Evolutionary conservation across 2,329 filamentous ascomycete species (phyloP).

Genomic region (Scedosporium dehoogii): DNA sequence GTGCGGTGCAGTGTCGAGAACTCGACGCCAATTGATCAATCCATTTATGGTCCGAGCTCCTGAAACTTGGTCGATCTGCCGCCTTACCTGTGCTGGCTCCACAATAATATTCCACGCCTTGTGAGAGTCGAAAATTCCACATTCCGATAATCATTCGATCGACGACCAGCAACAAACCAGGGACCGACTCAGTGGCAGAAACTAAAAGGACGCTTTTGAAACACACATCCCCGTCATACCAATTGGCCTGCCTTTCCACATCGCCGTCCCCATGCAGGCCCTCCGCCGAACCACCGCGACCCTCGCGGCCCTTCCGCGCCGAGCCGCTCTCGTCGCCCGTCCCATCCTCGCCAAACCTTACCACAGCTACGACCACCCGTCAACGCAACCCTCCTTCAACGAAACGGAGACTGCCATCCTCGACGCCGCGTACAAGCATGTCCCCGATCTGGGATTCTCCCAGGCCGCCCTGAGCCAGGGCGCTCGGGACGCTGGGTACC

Average conservation of each 20-base stretch:
- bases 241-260: background rate
- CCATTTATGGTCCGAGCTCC: too few relatives aligned
- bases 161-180: background rate
- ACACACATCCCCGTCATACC: too few relatives aligned
- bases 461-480: conserved; percentile 62
- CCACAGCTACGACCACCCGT: conserved; percentile 63
- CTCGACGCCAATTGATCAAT: too few relatives aligned
- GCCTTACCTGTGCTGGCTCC: too few relatives aligned
- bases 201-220: too few relatives aligned
- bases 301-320: background rate
- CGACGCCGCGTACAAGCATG: conserved; percentile 65
- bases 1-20: too few relatives aligned
- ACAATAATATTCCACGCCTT: too few relatives aligned
- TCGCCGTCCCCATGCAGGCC: background rate
- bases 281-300: background rate
- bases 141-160: background rate
- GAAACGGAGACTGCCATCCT: conserved; percentile 67
- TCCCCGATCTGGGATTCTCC: conserved; percentile 78
- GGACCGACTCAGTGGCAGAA: too few relatives aligned
- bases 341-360: conserved; percentile 30
- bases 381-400: conserved; percentile 52
- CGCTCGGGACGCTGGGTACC: conserved; percentile 74
- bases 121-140: background rate
- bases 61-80: too few relatives aligned
- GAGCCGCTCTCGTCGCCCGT: background rate